Conservation (phyloP, 2,329 filamentous ascomycete species). For the Ascochyta pisi region DNA sequence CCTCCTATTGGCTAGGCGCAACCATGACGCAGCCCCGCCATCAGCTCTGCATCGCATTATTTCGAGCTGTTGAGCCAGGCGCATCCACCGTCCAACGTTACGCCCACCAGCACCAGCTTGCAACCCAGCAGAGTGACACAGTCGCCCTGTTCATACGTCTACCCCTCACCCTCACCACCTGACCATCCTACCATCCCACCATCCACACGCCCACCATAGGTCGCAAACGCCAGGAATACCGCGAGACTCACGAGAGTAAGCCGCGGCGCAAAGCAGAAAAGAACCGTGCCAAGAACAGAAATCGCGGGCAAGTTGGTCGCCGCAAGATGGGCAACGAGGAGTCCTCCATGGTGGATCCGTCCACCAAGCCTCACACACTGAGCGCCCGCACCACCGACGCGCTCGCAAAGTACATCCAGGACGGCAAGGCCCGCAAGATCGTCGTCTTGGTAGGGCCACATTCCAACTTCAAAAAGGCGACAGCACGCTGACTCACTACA, state of each 20-base stretch:
- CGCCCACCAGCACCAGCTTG: background rate
- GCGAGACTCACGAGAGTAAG: conserved; percentile 49
- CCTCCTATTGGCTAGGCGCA: conserved; percentile 13
- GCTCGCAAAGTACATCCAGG: conserved; percentile 80
- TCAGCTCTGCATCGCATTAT: conserved; percentile 2
- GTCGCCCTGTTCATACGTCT: background rate
- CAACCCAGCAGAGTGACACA: background rate
- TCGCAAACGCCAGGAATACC: conserved; percentile 56
- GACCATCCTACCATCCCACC: background rate
- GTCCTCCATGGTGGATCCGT: conserved; percentile 73
- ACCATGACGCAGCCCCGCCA: conserved; percentile 16
- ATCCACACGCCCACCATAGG: conserved; percentile 54
- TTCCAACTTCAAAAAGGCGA: background rate
- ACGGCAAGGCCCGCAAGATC: conserved; percentile 71
- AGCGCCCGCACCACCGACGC: conserved; percentile 72
- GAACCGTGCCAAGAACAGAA: conserved; percentile 24
- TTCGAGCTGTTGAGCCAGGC: background rate
- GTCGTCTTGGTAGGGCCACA: conserved; percentile 72
- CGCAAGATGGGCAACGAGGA: conserved; percentile 85
- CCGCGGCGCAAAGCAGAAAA: conserved; percentile 34
- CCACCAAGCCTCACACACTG: conserved; percentile 69
- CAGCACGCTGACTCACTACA: conserved; percentile 14
- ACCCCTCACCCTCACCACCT: background rate
- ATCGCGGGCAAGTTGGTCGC: conserved; percentile 29
- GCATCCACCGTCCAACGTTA: background rate